Evolutionary conservation across 2,329 filamentous ascomycete species (phyloP).

Genomic region (Penicillium olsonii): DNA sequence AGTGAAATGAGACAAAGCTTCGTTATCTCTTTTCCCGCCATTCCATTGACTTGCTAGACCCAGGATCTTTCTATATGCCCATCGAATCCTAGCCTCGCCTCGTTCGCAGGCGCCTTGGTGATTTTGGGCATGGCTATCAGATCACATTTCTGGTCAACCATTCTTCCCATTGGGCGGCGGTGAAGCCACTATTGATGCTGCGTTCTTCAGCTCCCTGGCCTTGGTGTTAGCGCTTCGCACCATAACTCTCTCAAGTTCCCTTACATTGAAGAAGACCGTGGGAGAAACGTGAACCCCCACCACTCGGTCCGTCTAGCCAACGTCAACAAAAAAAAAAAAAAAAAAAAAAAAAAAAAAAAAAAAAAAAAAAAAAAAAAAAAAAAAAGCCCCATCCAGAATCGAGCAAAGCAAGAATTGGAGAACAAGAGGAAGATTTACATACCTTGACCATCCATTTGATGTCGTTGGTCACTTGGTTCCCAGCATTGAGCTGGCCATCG

Average conservation of each 20-base stretch:
- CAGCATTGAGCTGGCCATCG: constrained; percentile 71
- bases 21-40: constrained; percentile 11
- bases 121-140: constrained; percentile 33
- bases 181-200: constrained; percentile 78
- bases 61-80: constrained; percentile 10
- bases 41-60: constrained; percentile 13
- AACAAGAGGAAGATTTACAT: constrained; percentile 11
- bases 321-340: constrained; percentile 21
- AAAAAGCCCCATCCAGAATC: not conserved
- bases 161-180: constrained; percentile 77
- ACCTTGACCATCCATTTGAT: constrained; percentile 82
- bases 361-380: too few relatives aligned
- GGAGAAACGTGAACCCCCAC: constrained; percentile 88
- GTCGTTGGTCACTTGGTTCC: constrained; percentile 82
- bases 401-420: not conserved
- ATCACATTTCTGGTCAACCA: constrained; percentile 70
- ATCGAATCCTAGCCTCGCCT: not conserved
- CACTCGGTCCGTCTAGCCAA: constrained; percentile 59
- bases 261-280: constrained; percentile 79
- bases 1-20: constrained; percentile 31
- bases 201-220: constrained; percentile 68
- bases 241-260: constrained; percentile 12
- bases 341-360: too few relatives aligned
- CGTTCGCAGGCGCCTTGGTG: not conserved
- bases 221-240: constrained; percentile 24